Percentiles rank a stretch among this genome's conserved stretches.
phyloP scores from a whole-genome alignment of 129 eudicot species.

The Centrapalus pauciflorus region DNA sequence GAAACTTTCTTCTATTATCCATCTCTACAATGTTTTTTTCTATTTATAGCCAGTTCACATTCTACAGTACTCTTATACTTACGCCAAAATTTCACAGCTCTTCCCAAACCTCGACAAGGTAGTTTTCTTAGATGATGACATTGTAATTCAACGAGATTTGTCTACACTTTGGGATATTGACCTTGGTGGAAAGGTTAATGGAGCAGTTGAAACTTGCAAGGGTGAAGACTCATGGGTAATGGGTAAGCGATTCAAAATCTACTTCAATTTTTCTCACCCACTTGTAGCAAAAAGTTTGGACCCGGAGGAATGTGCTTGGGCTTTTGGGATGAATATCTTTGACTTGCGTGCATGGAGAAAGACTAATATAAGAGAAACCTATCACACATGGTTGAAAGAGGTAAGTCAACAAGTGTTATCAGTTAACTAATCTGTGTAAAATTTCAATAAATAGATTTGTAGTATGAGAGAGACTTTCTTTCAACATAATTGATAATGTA shows the following conservation, averaged over 20 bases:
- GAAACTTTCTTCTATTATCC: not conserved
- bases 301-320: slow-evolving; percentile 99
- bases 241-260: slow-evolving; percentile 81
- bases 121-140: slow-evolving; percentile 91
- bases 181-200: slow-evolving; percentile 89
- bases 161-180: slow-evolving; percentile 93
- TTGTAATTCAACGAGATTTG: slow-evolving; percentile 85
- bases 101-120: slow-evolving; percentile 94
- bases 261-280: slow-evolving; percentile 97
- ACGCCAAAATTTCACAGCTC: slow-evolving; percentile 47
- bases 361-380: slow-evolving; percentile 75
- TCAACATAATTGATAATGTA: not conserved
- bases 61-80: slow-evolving; percentile 8
- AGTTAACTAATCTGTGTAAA: not conserved
- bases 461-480: not conserved
- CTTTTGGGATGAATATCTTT: slow-evolving; percentile 95
- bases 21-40: not conserved
- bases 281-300: slow-evolving; percentile 71
- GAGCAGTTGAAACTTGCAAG: slow-evolving; percentile 96
- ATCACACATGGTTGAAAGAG: slow-evolving; percentile 94
- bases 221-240: slow-evolving; percentile 97
- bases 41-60: not conserved
- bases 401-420: slow-evolving; percentile 22
- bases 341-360: slow-evolving; percentile 87
- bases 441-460: not conserved